Base-by-base conservation (phyloP, 441 rosid species). In the Flueggea neowawraea region DNA sequence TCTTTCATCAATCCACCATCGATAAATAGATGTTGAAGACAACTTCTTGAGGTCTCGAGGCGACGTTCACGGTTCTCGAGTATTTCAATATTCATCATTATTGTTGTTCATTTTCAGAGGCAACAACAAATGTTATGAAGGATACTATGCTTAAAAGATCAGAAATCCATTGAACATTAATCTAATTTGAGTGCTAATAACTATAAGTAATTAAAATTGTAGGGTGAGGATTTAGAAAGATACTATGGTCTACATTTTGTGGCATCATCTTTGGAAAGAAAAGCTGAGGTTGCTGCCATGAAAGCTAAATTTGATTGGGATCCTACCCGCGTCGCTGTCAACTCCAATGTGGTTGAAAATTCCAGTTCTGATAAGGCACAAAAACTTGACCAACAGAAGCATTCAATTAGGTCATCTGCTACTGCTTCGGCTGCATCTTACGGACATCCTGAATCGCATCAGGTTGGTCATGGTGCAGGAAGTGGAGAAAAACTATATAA, bases 361-460 rank as follows among this genome's bases (percentile, higher is more conserved):
- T 67, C 77, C 41, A 17, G 31, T 16, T 14, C 49, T 1, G 60
- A 33, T 54, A 61, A 60, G 60, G 31, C 47, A 0, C 16, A 22
- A 41, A 60, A 61, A 14, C 16, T 60, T 10, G 73, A n/a, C n/a
- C n/a, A 76, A 60, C 67, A 67, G 68, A 82, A 69, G 63, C 72
- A 55, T 49, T 71, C 76, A 7, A 63, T 69, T 39, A 75, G 70
- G 28, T 77, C 90, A 44, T 66, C 80, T 36, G 80, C 82, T 52
- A 93, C 90, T 55, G 84, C 94, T 73, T 90, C 98, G 6, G 97
- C 96, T 41, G 97, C 98, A 17, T 75, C 84, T 31, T 90, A 80
- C 58, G 84, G 85, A 61, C 96, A 83, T 58, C 78, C 81, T 41
- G 78, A 79, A 49, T 80, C 81, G 77, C 80, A 58, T 54, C 65